A percentile compares a stretch with the other conserved stretches of the same genome.
Evolutionary conservation across 73 alveolate species (phyloP).

Genomic region (Effrenium voratum): DNA sequence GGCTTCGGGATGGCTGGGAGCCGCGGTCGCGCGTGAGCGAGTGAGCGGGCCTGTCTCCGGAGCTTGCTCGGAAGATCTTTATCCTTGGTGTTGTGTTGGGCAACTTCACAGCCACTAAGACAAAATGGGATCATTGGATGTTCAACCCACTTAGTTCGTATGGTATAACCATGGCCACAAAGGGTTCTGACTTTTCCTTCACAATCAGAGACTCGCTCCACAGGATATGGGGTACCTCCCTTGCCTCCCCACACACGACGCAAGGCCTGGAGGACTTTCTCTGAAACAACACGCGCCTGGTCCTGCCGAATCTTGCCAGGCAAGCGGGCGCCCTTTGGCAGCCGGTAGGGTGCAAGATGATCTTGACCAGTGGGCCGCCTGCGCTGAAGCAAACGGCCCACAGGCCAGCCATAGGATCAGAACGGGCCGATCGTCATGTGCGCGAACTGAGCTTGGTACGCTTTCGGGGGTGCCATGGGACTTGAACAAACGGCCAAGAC

Average conservation of each 20-base stretch:
- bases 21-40: constrained; percentile 47
- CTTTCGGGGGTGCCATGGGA: too few species aligned
- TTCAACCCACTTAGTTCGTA: background rate
- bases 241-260: background rate
- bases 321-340: constrained; percentile 80
- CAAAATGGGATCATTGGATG: background rate
- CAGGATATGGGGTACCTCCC: background rate
- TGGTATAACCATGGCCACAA: too few species aligned
- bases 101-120: too few species aligned
- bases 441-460: too few species aligned
- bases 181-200: too few species aligned
- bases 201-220: background rate
- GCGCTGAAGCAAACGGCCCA: too few species aligned
- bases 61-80: too few species aligned
- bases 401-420: too few species aligned
- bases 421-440: too few species aligned
- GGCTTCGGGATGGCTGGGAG: constrained; percentile 87
- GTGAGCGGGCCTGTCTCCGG: too few species aligned
- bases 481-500: too few species aligned
- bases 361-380: constrained; percentile 91
- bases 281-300: background rate
- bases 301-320: constrained; percentile 89
- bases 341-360: constrained; percentile 88
- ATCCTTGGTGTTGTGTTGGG: too few species aligned
- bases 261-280: background rate